Percentiles rank a stretch among this genome's conserved stretches.
phyloP scores from a whole-genome alignment of 2,329 filamentous ascomycete genomes.

The Sphaerostilbella broomeana region DNA sequence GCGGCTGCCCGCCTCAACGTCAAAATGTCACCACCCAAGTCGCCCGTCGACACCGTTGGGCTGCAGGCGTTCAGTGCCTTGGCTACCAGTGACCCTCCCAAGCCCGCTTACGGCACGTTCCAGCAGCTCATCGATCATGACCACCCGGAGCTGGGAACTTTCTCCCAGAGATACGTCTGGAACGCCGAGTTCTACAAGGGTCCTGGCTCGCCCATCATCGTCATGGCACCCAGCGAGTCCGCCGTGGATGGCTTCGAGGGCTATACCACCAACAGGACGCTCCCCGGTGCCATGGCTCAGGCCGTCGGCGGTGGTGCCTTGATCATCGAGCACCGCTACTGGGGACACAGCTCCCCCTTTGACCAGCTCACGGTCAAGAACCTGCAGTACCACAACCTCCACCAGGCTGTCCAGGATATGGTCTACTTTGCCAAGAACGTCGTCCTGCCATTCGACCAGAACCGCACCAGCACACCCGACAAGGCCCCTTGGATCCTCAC shows the following conservation, averaged over 20 bases:
- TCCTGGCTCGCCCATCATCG: constrained; percentile 70
- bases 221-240: constrained; percentile 62
- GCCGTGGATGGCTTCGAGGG: constrained; percentile 49
- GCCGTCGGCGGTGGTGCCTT: constrained; percentile 66
- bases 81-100: neutral
- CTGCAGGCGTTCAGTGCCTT: no score
- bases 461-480: constrained; percentile 56
- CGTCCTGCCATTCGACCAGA: constrained; percentile 58
- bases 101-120: constrained; percentile 28
- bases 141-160: constrained; percentile 50
- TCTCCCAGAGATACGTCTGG: constrained; percentile 72
- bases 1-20: neutral
- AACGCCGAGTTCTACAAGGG: constrained; percentile 65
- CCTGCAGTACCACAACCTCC: constrained; percentile 69
- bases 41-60: neutral
- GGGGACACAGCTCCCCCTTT: constrained; percentile 64
- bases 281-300: constrained; percentile 57
- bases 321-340: constrained; percentile 78
- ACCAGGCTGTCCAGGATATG: constrained; percentile 69
- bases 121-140: constrained; percentile 54
- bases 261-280: constrained; percentile 65
- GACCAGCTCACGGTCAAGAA: constrained; percentile 57
- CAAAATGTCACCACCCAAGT: constrained; percentile 1
- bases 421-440: constrained; percentile 69
- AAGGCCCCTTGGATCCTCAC: constrained; percentile 66